Evolutionary conservation across 2,329 filamentous ascomycete genomes (phyloP).

Genomic region (Fusarium cyanostomum): DNA sequence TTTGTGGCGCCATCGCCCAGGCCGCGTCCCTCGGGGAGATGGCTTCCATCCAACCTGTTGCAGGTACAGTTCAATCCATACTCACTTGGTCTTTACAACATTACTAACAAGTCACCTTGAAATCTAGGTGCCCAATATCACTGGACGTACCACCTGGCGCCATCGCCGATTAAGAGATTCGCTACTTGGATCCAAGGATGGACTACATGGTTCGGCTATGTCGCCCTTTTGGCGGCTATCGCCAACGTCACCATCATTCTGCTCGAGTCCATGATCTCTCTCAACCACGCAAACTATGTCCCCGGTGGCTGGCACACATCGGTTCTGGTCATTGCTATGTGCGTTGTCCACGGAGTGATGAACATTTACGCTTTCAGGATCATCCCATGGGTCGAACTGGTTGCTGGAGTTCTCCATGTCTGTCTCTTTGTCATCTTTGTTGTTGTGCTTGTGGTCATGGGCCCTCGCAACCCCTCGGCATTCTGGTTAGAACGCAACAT

Average conservation of each 20-base stretch:
- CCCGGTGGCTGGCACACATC: conserved; percentile 41
- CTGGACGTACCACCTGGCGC: conserved; percentile 40
- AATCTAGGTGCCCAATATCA: conserved; percentile 34
- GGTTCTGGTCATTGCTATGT: conserved; percentile 40
- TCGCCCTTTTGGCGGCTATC: conserved; percentile 37
- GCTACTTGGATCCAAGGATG: conserved; percentile 41
- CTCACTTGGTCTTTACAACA: background rate
- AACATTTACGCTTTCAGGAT: conserved; percentile 37
- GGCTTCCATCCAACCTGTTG: conserved; percentile 39
- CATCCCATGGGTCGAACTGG: conserved; percentile 39
- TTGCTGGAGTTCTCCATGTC: conserved; percentile 37
- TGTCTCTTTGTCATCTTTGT: conserved; percentile 39
- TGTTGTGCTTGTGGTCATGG: conserved; percentile 39
- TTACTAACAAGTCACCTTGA: background rate
- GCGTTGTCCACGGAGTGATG: conserved; percentile 33
- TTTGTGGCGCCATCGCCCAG: conserved; percentile 37
- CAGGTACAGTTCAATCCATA: background rate
- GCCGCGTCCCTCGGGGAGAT: conserved; percentile 39
- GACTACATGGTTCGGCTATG: conserved; percentile 41
- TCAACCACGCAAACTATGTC: conserved; percentile 35
- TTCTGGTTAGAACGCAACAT: conserved; percentile 38
- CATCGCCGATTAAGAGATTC: conserved; percentile 27
- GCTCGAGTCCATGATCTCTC: conserved; percentile 40
- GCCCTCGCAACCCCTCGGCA: conserved; percentile 28
- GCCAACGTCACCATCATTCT: conserved; percentile 42